phyloP scores from a whole-genome alignment of 305 asterid genomes.

The Ajuga reptans region DNA sequence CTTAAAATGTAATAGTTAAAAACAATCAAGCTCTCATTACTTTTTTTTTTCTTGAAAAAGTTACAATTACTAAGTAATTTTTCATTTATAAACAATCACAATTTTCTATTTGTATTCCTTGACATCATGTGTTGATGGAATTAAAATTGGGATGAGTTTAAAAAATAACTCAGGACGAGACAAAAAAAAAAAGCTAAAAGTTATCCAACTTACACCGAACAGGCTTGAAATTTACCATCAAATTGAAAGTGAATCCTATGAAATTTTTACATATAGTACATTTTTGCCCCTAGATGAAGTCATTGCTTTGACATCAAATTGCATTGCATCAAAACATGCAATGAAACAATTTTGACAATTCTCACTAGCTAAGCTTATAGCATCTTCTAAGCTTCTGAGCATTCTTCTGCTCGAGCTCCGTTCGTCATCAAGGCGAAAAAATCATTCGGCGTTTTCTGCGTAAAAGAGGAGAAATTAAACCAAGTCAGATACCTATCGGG shows the following conservation, averaged over 20 bases:
- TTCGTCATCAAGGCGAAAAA: neutral
- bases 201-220: no score
- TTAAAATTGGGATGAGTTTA: no score
- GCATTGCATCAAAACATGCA: constrained; percentile 19
- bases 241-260: neutral
- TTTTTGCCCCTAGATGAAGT: neutral
- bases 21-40: no score
- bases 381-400: constrained; percentile 22
- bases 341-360: constrained; percentile 9
- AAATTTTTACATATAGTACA: no score
- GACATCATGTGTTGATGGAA: no score
- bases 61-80: no score
- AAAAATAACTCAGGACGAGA: no score
- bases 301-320: neutral
- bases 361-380: constrained; percentile 17
- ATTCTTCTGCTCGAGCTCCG: constrained; percentile 9
- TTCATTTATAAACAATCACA: no score
- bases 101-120: no score
- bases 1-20: no score
- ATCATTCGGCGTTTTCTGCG: constrained; percentile 29
- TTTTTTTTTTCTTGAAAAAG: no score
- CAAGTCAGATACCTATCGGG: neutral
- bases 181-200: no score
- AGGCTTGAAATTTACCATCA: neutral
- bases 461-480: neutral